Evolutionary conservation across 192 early-diverging fungal species (phyloP).

Genomic region (Ambispora gerdemannii): DNA sequence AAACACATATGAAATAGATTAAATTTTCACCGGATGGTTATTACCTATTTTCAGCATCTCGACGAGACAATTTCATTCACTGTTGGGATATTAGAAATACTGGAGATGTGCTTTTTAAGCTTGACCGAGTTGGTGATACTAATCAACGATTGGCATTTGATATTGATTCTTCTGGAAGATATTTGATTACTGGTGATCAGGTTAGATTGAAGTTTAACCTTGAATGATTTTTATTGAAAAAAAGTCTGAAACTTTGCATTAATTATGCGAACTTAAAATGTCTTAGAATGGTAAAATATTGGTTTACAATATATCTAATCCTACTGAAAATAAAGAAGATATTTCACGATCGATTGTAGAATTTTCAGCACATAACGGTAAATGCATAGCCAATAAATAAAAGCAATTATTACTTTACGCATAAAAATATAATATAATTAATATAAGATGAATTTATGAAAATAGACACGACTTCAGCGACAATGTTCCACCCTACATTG

Average conservation of each 20-base stretch:
- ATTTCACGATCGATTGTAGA: slow-evolving; percentile 20
- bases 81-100: slow-evolving; percentile 83
- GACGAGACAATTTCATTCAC: slow-evolving; percentile 55
- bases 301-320: slow-evolving; percentile 40
- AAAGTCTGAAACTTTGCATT: background rate
- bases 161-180: slow-evolving; percentile 57
- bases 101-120: slow-evolving; percentile 51
- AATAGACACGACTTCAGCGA: slow-evolving; percentile 57
- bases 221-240: background rate
- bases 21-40: slow-evolving; percentile 65
- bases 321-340: slow-evolving; percentile 27
- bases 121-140: slow-evolving; percentile 55
- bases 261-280: no score
- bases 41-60: slow-evolving; percentile 65
- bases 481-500: slow-evolving; percentile 61
- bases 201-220: slow-evolving; percentile 29
- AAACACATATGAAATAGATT: slow-evolving; percentile 42
- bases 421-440: background rate
- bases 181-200: slow-evolving; percentile 61
- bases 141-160: slow-evolving; percentile 75
- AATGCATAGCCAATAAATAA: background rate
- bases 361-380: slow-evolving; percentile 35
- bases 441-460: background rate
- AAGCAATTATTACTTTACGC: background rate
- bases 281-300: slow-evolving; percentile 45